Evolutionary conservation across 1,284 basidiomycete species (phyloP).

Genomic region (Fomes fomentarius): DNA sequence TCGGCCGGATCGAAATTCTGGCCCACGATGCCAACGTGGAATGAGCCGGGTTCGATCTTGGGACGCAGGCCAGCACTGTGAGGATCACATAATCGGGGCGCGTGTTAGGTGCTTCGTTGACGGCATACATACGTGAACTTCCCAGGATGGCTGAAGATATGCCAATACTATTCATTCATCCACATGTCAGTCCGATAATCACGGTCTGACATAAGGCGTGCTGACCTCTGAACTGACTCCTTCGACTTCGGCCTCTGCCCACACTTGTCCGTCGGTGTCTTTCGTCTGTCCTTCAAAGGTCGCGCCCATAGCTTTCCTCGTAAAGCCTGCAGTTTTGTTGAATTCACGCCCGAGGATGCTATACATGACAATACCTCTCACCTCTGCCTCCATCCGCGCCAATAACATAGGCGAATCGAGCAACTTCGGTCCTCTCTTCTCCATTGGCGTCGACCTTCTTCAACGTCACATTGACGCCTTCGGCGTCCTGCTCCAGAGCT

Average conservation of each 20-base stretch:
- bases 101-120: neutral
- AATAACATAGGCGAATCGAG: constrained; percentile 33
- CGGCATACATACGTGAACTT: constrained; percentile 13
- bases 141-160: constrained; percentile 31
- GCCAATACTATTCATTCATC: constrained; percentile 30
- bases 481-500: constrained; percentile 28
- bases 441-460: constrained; percentile 3
- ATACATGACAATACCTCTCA: constrained; percentile 7
- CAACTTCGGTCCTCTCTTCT: constrained; percentile 12
- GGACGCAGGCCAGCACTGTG: constrained; percentile 8
- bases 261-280: constrained; percentile 32
- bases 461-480: constrained; percentile 27
- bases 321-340: constrained; percentile 24
- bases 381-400: constrained; percentile 43
- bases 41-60: neutral
- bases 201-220: neutral
- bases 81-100: no score
- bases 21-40: constrained; percentile 15
- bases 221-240: constrained; percentile 30
- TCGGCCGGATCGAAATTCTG: constrained; percentile 11
- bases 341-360: neutral
- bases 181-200: neutral
- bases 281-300: constrained; percentile 37
- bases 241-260: constrained; percentile 36
- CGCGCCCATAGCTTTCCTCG: constrained; percentile 33